phyloP scores from a whole-genome alignment of 805 yeast genomes.

The Candida vaughaniae region DNA sequence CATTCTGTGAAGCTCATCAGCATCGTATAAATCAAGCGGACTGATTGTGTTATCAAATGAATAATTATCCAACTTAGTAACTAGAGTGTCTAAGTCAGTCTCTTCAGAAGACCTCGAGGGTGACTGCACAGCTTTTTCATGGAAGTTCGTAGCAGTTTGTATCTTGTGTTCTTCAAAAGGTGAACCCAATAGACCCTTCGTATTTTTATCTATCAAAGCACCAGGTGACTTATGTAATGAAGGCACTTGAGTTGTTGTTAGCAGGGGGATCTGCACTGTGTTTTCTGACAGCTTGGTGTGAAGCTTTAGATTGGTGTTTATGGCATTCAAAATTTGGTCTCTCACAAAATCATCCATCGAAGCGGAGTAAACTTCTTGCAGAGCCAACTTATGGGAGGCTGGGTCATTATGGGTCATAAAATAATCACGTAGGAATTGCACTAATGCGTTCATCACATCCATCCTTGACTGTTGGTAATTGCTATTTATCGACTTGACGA shows the following conservation, averaged over 20 bases:
- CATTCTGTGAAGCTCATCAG: slow-evolving; percentile 18
- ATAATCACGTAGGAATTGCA: slow-evolving; percentile 3
- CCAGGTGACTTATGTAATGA: background rate
- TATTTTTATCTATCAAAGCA: background rate
- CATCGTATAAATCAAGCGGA: slow-evolving; percentile 27
- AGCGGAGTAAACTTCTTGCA: slow-evolving; percentile 3
- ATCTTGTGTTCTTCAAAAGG: background rate
- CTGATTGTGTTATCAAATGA: slow-evolving; percentile 37
- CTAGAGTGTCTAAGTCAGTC: slow-evolving; percentile 1
- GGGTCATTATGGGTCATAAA: slow-evolving; percentile 8
- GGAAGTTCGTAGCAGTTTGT: background rate
- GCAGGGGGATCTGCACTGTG: too few relatives aligned
- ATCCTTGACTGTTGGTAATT: slow-evolving; percentile 5
- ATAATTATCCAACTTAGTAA: slow-evolving; percentile 22
- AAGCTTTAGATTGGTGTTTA: too few relatives aligned
- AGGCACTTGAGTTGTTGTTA: too few relatives aligned
- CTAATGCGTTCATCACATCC: slow-evolving; percentile 6
- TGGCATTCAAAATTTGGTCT: slow-evolving; percentile 5
- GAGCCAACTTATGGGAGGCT: slow-evolving; percentile 4
- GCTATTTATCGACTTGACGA: slow-evolving; percentile 2
- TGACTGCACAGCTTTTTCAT: too few relatives aligned
- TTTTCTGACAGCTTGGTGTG: too few relatives aligned
- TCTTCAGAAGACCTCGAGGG: too few relatives aligned
- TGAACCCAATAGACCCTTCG: background rate
- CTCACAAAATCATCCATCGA: slow-evolving; percentile 3